Conservation (phyloP, 1,284 basidiomycete genomes). For the Leccinum insolens region DNA sequence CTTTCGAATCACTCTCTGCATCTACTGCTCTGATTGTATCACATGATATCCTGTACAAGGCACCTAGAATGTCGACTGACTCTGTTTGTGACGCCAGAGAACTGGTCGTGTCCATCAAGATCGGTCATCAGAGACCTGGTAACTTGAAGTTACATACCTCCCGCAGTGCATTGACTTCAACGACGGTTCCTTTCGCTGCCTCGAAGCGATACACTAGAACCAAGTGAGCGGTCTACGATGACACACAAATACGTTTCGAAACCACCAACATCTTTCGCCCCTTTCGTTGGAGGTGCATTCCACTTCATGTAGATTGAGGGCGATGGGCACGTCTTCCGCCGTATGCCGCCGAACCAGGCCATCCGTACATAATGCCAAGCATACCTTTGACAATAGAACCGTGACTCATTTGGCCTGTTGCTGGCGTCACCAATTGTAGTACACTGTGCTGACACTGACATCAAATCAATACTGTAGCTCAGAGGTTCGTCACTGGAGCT, state of each 20-base stretch:
- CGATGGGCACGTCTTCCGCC: not conserved
- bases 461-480: too few species aligned
- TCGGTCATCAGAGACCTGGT: not conserved
- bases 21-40: not conserved
- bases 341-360: too few species aligned
- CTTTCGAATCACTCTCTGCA: not conserved
- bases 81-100: slow-evolving; percentile 3
- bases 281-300: not conserved
- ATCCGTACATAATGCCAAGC: too few species aligned
- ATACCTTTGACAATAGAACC: too few species aligned
- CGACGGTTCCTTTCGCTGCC: not conserved
- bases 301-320: not conserved
- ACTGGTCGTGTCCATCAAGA: slow-evolving; percentile 1
- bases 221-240: not conserved
- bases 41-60: too few species aligned
- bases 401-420: too few species aligned
- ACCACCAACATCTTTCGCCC: slow-evolving; percentile 9
- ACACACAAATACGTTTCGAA: not conserved
- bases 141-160: slow-evolving; percentile 5
- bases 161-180: not conserved
- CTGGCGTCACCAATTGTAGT: too few species aligned
- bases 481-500: too few species aligned
- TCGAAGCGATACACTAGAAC: not conserved
- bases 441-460: too few species aligned
- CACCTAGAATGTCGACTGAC: not conserved